Conservation (phyloP, 2,329 filamentous ascomycete species). For the Magnaporthiopsis incrustans region DNA sequence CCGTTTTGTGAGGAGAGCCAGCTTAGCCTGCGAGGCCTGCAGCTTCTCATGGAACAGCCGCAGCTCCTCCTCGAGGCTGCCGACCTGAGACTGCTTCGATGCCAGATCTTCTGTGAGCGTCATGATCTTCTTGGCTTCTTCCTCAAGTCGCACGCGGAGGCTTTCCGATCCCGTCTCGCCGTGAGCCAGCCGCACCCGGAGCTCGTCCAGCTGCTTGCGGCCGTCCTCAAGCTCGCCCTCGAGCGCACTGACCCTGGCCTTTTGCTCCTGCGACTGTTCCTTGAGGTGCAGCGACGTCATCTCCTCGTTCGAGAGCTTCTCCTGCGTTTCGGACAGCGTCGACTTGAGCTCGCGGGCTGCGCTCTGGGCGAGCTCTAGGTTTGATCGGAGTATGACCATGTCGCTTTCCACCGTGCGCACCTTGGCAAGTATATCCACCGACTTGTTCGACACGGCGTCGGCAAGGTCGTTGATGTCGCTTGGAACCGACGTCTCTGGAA, state of each 20-base stretch:
- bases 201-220: slow-evolving; percentile 57
- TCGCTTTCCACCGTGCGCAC: slow-evolving; percentile 52
- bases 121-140: slow-evolving; percentile 65
- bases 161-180: slow-evolving; percentile 79
- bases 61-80: slow-evolving; percentile 69
- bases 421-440: slow-evolving; percentile 52
- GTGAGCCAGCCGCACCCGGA: slow-evolving; percentile 67
- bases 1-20: slow-evolving; percentile 43
- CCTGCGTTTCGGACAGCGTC: slow-evolving; percentile 47
- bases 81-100: slow-evolving; percentile 66
- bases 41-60: slow-evolving; percentile 59
- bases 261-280: slow-evolving; percentile 45
- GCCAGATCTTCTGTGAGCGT: slow-evolving; percentile 63
- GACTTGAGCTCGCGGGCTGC: slow-evolving; percentile 46
- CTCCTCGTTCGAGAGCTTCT: slow-evolving; percentile 45
- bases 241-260: slow-evolving; percentile 44
- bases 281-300: slow-evolving; percentile 41
- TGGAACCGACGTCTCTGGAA: slow-evolving; percentile 39
- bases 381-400: slow-evolving; percentile 49
- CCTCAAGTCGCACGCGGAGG: slow-evolving; percentile 64
- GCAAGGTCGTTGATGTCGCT: slow-evolving; percentile 49
- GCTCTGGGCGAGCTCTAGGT: slow-evolving; percentile 52
- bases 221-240: slow-evolving; percentile 54
- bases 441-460: slow-evolving; percentile 49
- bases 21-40: slow-evolving; percentile 42